Conservation (phyloP, 768 basidiomycete genomes). For the Tylopilus cervinicoccineus region DNA sequence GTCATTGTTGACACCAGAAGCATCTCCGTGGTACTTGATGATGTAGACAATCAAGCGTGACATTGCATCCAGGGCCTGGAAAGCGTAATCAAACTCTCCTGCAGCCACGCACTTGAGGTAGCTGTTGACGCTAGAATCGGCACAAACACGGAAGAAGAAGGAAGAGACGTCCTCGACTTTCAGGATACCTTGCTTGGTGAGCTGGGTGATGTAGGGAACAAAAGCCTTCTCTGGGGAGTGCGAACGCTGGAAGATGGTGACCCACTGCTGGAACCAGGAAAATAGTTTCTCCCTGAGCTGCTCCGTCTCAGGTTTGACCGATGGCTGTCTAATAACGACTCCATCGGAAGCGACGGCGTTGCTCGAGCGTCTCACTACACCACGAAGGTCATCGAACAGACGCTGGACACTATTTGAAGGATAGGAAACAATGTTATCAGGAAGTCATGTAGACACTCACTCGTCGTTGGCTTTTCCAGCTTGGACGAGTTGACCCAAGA, state of each 20-base stretch:
- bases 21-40: slow-evolving; percentile 99
- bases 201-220: slow-evolving; percentile 93
- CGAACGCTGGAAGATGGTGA: slow-evolving; percentile 88
- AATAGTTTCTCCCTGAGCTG: slow-evolving; percentile 72
- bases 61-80: slow-evolving; percentile 93
- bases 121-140: slow-evolving; percentile 88
- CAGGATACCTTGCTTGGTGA: slow-evolving; percentile 94
- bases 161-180: slow-evolving; percentile 95
- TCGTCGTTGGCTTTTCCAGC: slow-evolving; percentile 80
- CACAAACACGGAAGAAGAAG: slow-evolving; percentile 97
- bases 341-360: slow-evolving; percentile 36
- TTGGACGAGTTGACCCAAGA: slow-evolving; percentile 69
- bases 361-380: slow-evolving; percentile 50
- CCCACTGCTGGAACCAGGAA: slow-evolving; percentile 93
- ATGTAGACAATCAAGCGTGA: slow-evolving; percentile 94
- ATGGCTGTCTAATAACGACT: slow-evolving; percentile 39
- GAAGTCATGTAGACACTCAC: slow-evolving; percentile 43
- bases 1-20: slow-evolving; percentile 87
- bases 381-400: slow-evolving; percentile 80
- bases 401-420: slow-evolving; percentile 49
- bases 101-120: slow-evolving; percentile 74
- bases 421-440: neutral
- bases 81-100: slow-evolving; percentile 72
- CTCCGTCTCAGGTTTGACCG: slow-evolving; percentile 67
- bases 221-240: slow-evolving; percentile 92